Evolutionary conservation across 371 early-diverging fungal genomes (phyloP), one percentile per base, ranked within the genome.

Genomic region (Apophysomyces variabilis): DNA sequence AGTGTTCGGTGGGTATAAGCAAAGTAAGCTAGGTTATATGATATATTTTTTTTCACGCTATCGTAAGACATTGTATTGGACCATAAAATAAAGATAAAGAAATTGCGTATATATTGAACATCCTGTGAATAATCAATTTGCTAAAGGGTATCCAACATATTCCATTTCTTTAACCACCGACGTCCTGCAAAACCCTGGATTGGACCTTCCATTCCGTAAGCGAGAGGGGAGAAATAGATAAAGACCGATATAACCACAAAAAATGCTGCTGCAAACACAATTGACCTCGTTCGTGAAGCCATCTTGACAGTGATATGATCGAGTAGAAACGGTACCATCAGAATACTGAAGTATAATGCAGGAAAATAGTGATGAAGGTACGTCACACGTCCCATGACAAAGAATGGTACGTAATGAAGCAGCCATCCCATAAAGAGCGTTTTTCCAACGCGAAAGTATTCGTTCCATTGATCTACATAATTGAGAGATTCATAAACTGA

Each of bases 281-380:
- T 38, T 38, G 44, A 35, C 58, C 76, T 74, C 7, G 65, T 67
- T 38, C 26, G 59, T 0, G 61, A 36, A 7, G 66, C 66, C 0
- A 69, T 35, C 0, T 57, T 41, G 1, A 21, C 14, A 14, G 77
- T 77, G 56, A 92, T 74, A 68, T 92, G 91, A 66, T 98, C 97
- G 21, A 95, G 50, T 50, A 94, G 67, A 72, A 86, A 91, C 36
- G 87, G 87, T 14, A 85, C 82, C 76, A 90, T 79, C 50, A 98
- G 84, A 46, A 96, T 87, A 36, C 93, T 89, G 83, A 99, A 99
- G 79, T 98, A 99, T 38, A 99, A 79, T 0, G 99, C 95, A 0
- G 99, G 99, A 80, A 98, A 98, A 77, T 99, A 99, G 76, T 99
- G 99, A 77, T 99, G 99, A 45, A 99, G 80, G 75, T 98, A 99